phyloP scores from a whole-genome alignment of 2,329 filamentous ascomycete species.

The Colletotrichum orbiculare region DNA sequence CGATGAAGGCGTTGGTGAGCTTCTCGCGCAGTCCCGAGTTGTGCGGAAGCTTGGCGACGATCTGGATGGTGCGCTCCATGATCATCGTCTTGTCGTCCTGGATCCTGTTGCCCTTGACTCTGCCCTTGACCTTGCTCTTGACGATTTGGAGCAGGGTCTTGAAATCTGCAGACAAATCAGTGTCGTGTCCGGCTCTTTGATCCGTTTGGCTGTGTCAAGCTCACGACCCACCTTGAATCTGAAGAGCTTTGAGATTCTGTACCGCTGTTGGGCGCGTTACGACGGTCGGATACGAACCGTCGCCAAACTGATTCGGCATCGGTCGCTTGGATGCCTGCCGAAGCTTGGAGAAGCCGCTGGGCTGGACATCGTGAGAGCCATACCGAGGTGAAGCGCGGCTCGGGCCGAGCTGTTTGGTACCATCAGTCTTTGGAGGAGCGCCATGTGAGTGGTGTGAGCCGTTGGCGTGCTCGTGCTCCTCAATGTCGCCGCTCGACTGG shows the following conservation, averaged over 20 bases:
- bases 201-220: conserved; percentile 34
- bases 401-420: background rate
- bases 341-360: conserved; percentile 44
- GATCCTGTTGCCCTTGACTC: conserved; percentile 71
- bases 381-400: conserved; percentile 18
- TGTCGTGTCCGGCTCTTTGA: too few relatives aligned
- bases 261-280: conserved; percentile 62
- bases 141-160: conserved; percentile 72
- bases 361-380: conserved; percentile 29
- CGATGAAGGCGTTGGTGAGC: conserved; percentile 75
- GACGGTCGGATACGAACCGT: conserved; percentile 66
- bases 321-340: conserved; percentile 66
- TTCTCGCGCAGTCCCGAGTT: conserved; percentile 70
- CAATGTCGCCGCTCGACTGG: conserved; percentile 1
- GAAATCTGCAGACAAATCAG: conserved; percentile 58
- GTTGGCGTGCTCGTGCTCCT: conserved; percentile 8
- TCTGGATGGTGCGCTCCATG: conserved; percentile 78
- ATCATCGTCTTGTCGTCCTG: conserved; percentile 82
- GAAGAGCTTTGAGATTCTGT: conserved; percentile 68
- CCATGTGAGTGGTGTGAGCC: background rate
- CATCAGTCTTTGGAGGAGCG: background rate
- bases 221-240: conserved; percentile 53
- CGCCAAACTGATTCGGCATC: conserved; percentile 70
- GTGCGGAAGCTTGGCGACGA: conserved; percentile 73
- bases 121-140: conserved; percentile 69